Evolutionary conservation across 2,329 filamentous ascomycete species (phyloP), one percentile per base, ranked within the genome.

Genomic region (Botrytis medusae): DNA sequence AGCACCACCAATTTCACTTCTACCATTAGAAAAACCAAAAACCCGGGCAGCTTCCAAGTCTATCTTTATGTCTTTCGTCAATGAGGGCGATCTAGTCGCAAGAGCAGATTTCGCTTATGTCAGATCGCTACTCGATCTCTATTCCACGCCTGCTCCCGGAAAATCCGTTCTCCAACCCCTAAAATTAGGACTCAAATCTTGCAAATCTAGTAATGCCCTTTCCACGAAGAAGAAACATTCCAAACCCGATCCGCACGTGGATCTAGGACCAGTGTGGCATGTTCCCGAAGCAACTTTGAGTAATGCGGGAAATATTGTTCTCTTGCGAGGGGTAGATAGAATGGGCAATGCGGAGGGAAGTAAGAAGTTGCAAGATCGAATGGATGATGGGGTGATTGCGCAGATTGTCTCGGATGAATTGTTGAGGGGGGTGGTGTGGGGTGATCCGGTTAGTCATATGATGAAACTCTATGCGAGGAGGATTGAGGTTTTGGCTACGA

Each of bases 31-130:
- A 42, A 92, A 88, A 76, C 90, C 92, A 0, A 77, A 85, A 7
- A 81, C 81, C 2, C 80, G 81, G 0, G 81, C 84, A 20, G 81
- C 88, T 34, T 82, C 85, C 42, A 94, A 92, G 79, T 94, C 90
- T 73, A 80, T 95, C 7, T 97, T 97, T 80, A 86, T 93, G 70
- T 89, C 88, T 60, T 94, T 97, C 79, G 85, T 95, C 78, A 97
- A 97, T 79, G 93, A 97, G 81, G 94, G 94, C 5, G 94, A 97
- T 76, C 93, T 93, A 0, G 92, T 97, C 0, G 86, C 89, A 0
- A 84, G 94, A 42, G 93, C 93, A 0, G 93, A 97, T 79, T 92
- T 90, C 81, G 87, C 89, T 0, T 95, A 97, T 77, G 85, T 97
- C 25, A 88, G 87, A 75, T 92, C 89, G 48, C 84, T 97, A 16